These are phyloP conservation scores for Starmera dryadoides DNA, from an alignment of 805 yeast species.

Conservation along the genomic window DNA sequence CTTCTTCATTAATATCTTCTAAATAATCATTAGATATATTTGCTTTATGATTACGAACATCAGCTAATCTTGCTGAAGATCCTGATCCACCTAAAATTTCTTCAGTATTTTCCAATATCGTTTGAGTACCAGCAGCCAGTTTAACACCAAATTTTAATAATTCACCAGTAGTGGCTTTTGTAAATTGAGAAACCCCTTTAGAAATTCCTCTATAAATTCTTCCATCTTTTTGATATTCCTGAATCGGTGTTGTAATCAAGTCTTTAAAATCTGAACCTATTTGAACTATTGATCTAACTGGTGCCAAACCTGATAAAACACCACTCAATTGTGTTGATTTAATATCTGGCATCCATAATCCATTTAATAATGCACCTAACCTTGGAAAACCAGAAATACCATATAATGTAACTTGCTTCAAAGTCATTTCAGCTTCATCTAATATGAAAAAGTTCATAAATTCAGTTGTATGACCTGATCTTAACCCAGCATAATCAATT, in stretches of 20 bases:
- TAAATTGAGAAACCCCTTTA: slow-evolving; percentile 67
- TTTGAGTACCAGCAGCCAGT: slow-evolving; percentile 83
- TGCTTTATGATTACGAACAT: slow-evolving; percentile 7
- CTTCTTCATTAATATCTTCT: slow-evolving; percentile 27
- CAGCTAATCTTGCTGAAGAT: slow-evolving; percentile 34
- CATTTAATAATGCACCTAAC: slow-evolving; percentile 47
- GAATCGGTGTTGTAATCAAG: slow-evolving; percentile 63
- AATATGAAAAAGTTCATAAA: slow-evolving; percentile 82
- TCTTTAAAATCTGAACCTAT: slow-evolving; percentile 75
- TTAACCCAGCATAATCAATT: slow-evolving; percentile 74
- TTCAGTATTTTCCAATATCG: slow-evolving; percentile 72
- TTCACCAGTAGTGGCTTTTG: slow-evolving; percentile 75
- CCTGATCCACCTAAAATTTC: slow-evolving; percentile 74
- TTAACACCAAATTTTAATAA: slow-evolving; percentile 76
- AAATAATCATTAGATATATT: slow-evolving; percentile 8
- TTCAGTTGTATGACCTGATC: slow-evolving; percentile 83
- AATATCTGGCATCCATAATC: slow-evolving; percentile 86
- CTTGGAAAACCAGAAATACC: slow-evolving; percentile 74
- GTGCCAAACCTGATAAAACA: slow-evolving; percentile 77
- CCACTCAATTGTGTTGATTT: slow-evolving; percentile 74
- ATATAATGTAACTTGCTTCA: slow-evolving; percentile 55
- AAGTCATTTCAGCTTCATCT: slow-evolving; percentile 72
- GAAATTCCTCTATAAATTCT: slow-evolving; percentile 61
- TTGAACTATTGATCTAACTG: slow-evolving; percentile 68
- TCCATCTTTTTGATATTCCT: slow-evolving; percentile 71